Evolutionary conservation across 1,284 basidiomycete species (phyloP).

Genomic region (Cutaneotrichosporon arboriforme): DNA sequence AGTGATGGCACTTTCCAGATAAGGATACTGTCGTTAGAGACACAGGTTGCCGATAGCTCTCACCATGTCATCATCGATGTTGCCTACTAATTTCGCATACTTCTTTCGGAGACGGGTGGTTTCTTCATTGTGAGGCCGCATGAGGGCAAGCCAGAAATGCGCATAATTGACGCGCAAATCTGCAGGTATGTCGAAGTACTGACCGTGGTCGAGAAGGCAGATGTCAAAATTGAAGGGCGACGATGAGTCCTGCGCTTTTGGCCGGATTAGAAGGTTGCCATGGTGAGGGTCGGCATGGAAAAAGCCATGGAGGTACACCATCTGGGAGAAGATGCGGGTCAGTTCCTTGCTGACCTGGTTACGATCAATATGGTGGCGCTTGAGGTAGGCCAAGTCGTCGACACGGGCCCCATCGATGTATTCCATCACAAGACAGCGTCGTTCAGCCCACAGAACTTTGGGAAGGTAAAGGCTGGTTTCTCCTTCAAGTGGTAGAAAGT

Average conservation of each 20-base stretch:
- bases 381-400: constrained; percentile 82
- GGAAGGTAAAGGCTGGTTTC: constrained; percentile 87
- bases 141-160: constrained; percentile 74
- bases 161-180: constrained; percentile 61
- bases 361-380: constrained; percentile 78
- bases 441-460: constrained; percentile 72
- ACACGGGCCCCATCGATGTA: constrained; percentile 78
- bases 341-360: constrained; percentile 89
- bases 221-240: constrained; percentile 93
- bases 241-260: constrained; percentile 57
- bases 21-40: constrained; percentile 33
- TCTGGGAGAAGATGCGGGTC: constrained; percentile 74
- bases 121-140: constrained; percentile 62
- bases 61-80: constrained; percentile 78
- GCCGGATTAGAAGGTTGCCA: constrained; percentile 87
- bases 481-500: constrained; percentile 62
- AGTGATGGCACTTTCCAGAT: constrained; percentile 81
- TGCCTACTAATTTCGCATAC: constrained; percentile 82
- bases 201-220: constrained; percentile 79
- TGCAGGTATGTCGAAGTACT: constrained; percentile 79
- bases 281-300: constrained; percentile 49
- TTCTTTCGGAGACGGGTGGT: constrained; percentile 65
- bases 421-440: constrained; percentile 90
- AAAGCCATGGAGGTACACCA: constrained; percentile 89
- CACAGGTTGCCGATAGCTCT: constrained; percentile 27